These are phyloP conservation scores for Calophaca sinica DNA, from an alignment of 306 rosid genomes.

Conservation along the genomic window DNA sequence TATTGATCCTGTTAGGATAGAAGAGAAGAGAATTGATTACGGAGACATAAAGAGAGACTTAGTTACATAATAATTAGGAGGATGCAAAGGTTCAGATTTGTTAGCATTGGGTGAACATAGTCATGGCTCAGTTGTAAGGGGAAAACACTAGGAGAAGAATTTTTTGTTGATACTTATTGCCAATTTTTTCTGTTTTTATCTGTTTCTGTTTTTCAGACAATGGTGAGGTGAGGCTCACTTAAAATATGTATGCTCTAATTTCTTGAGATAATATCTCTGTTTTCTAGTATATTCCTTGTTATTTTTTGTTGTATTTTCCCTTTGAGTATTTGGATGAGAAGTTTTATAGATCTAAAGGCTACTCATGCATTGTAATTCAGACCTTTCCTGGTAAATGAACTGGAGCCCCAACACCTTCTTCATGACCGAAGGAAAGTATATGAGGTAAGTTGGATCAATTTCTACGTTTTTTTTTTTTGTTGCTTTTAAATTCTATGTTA, in stretches of 20 bases:
- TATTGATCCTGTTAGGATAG: not conserved
- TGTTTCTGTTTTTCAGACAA: conserved; percentile 9
- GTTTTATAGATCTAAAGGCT: conserved; percentile 47
- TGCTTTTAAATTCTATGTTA: conserved; percentile 15
- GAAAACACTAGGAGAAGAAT: not conserved
- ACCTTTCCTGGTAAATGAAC: conserved; percentile 87
- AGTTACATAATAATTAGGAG: not conserved
- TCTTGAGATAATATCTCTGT: conserved; percentile 28
- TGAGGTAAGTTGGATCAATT: conserved; percentile 63
- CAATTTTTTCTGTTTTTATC: not conserved
- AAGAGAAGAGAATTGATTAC: not conserved
- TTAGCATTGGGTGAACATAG: conserved; percentile 4
- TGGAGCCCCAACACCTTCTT: conserved; percentile 97
- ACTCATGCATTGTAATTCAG: conserved; percentile 63
- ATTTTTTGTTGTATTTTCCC: conserved; percentile 10
- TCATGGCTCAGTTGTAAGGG: not conserved
- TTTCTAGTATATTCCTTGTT: conserved; percentile 16
- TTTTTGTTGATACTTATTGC: not conserved
- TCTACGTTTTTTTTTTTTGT: conserved; percentile 17
- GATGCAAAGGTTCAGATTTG: not conserved
- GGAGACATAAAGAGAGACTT: not conserved
- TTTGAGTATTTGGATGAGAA: conserved; percentile 38
- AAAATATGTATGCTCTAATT: conserved; percentile 20
- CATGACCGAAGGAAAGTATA: conserved; percentile 96
- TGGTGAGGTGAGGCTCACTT: conserved; percentile 15